Base-by-base conservation (phyloP, 2,329 filamentous ascomycete genomes). In the Colletotrichum zoysiae region DNA sequence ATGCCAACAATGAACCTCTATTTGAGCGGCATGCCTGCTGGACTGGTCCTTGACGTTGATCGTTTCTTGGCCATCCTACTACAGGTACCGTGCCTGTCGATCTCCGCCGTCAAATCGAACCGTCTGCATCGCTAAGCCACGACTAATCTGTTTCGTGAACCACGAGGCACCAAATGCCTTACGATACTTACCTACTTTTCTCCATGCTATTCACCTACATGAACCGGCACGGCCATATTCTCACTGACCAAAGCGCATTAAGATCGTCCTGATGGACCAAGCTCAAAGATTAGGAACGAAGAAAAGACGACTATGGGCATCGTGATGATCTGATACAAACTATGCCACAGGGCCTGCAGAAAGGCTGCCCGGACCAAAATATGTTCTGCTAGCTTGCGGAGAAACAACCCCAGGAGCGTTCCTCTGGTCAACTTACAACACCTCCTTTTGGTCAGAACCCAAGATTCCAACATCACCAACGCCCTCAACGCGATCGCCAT, bases 341-440 rank as follows among this genome's bases (percentile, higher is more conserved):
- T 69, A 71, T 56, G 59, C 65, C 50, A 64, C 69, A 69, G 1
- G 35, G 44, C 26, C 38, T 44, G 23, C 58, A 38, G 12, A 51
- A 67, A 44, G n/a, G 57, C n/a, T 58, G 23, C 35, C 51, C 53
- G n/a, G 46, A 59, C 60, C 33, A 50, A 61, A 11, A 42, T 33
- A 23, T 20, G 48, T 42, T 1, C 35, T 48, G 30, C 40, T 48
- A 63, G 26, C 66, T 72, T 33, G 55, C 66, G 50, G 56, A 44
- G 8, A 64, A 12, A 23, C 48, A 9, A 26, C 40, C 14, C 35
- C 23, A 44, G 46, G 38, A 30, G 18, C 48, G 46, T 20, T 23
- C 35, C 38, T 59, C 50, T 14, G 51, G n/a, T 26, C 51, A 60
- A n/a, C 38, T 12, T 44, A 42, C 16, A 56, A 14, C 11, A 66